Base-by-base conservation (phyloP, 192 early-diverging fungal genomes). In the Thamnidium elegans region DNA sequence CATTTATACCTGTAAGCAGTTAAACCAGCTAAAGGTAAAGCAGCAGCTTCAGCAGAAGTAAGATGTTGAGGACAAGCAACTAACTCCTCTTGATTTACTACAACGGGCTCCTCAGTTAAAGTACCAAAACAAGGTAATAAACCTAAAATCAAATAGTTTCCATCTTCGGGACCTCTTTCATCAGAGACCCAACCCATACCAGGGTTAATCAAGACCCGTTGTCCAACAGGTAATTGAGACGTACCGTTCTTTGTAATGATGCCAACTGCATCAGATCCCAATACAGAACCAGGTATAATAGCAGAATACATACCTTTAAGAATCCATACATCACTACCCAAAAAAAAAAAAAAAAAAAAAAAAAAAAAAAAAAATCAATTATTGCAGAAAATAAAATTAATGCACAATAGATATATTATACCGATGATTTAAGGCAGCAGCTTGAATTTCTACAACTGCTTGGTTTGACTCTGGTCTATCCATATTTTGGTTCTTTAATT, bases 1-100 rank as follows among this genome's bases (percentile, higher is more conserved):
- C n/a, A 34, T 15, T 13, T 43, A 55, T 71, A 73, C 71, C 72
- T 67, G 55, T 67, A 84, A 5, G 79, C 82, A 13, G 84, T 85
- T 55, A 86, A 68, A 31, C 83, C 89, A 19, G 89, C 89, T 6
- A 91, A 68, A 4, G 89, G 87, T 17, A 91, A 55, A 52, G 89
- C 87, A 8, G 89, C 86, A 2, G 81, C 87, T 66, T 91, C 81
- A 13, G 64, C 72, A 34, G 72, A 71, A 17, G 85, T 75, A 45
- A 91, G 71, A 58, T 89, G 87, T 6, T 62, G 66, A 9, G 89
- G 89, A 3, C 75, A 77, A 20, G 70, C 68, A 44, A 81, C 72
- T 4, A 89, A 66, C 13, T 85, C 73, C 0, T 70, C 58, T 8
- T 68, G 50, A n/a, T 68, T 62, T 7, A 87, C 77, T 13, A 13